Conservation (phyloP, 1,139 yeast genomes). For the Debaryomyces robertsiae region DNA sequence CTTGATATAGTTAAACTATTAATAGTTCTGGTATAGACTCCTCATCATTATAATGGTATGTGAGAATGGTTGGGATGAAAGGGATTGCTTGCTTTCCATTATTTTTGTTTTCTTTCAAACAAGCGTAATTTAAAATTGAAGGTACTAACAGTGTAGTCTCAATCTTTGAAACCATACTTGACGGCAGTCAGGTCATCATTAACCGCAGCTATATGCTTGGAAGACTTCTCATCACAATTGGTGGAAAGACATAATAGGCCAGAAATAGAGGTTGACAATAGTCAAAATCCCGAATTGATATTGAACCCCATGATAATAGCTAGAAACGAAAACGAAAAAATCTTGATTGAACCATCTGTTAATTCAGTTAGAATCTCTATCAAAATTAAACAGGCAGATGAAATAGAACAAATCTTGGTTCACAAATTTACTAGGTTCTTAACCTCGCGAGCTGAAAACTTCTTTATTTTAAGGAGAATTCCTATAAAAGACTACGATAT, state of each 20-base stretch:
- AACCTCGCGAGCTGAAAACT: slow-evolving; percentile 94
- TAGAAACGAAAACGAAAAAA: slow-evolving; percentile 91
- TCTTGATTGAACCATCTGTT: slow-evolving; percentile 90
- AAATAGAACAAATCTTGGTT: slow-evolving; percentile 90
- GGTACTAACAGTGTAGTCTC: slow-evolving; percentile 52
- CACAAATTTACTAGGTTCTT: slow-evolving; percentile 92
- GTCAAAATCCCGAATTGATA: slow-evolving; percentile 73
- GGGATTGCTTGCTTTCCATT: no score
- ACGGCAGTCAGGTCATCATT: slow-evolving; percentile 92
- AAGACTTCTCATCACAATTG: slow-evolving; percentile 91
- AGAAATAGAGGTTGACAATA: slow-evolving; percentile 78
- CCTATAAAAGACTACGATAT: slow-evolving; percentile 93
- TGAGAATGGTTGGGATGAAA: not conserved
- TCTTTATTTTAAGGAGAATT: slow-evolving; percentile 85
- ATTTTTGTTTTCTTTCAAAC: no score
- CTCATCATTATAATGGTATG: slow-evolving; percentile 4
- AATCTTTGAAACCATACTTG: slow-evolving; percentile 92
- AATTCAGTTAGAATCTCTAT: slow-evolving; percentile 88
- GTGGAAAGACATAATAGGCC: slow-evolving; percentile 98
- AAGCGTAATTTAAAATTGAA: not conserved
- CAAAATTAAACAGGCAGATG: slow-evolving; percentile 95
- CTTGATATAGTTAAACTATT: not conserved
- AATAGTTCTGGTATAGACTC: not conserved
- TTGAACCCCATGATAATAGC: slow-evolving; percentile 89
- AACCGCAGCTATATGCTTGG: slow-evolving; percentile 93